Evolutionary conservation across 2,329 filamentous ascomycete species (phyloP), one percentile per base, ranked within the genome.

Genomic region (Aphanoascus verrucosus): DNA sequence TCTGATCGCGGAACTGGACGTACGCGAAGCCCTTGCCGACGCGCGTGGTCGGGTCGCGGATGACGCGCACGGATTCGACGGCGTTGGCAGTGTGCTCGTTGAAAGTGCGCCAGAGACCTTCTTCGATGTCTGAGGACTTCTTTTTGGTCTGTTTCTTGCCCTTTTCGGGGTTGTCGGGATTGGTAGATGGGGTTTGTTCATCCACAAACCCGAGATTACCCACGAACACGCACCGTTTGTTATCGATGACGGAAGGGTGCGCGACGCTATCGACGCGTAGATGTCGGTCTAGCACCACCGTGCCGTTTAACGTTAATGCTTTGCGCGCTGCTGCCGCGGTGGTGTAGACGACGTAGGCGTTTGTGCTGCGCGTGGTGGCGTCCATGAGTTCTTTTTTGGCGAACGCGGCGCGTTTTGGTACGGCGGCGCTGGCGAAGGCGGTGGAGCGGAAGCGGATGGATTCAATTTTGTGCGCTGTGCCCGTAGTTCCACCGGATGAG

Each of bases 11-110:
- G 71, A 98, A 98, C 66, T 98, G 93, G 14, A 98, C 91, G 64
- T 98, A 98, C 57, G 94, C 94, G 65, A 98, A 88, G 3, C 93
- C 93, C 68, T 98, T 98, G 63, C 93, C 89, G 31, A 98, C 88
- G 48, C 94, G 82, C 6, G 94, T 98, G 60, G 86, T 85, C 58
- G 86, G 77, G 65, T 98, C 93, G 53, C 93, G 83, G 49, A 96
- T 81, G 17, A 98, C 89, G 34, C 93, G 86, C 35, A 98, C 94
- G 64, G 84, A 94, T 71, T 98, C 91, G 11, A 98, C 86, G 59
- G 80, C 86, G 60, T 91, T 7, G 23, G 23, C 90, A 57, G 35
- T 17, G 57, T 70, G 60, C 32, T 60, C 62, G 49, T 71, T 70
- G 61, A 72, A 72, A 11, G 63, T 67, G 8, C 69, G 67, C 69